A percentile compares a stretch with the other conserved stretches of the same genome.
These are phyloP conservation scores for Volvox reticuliferus DNA, from an alignment of 139 green algal genomes.

Conservation along the genomic window DNA sequence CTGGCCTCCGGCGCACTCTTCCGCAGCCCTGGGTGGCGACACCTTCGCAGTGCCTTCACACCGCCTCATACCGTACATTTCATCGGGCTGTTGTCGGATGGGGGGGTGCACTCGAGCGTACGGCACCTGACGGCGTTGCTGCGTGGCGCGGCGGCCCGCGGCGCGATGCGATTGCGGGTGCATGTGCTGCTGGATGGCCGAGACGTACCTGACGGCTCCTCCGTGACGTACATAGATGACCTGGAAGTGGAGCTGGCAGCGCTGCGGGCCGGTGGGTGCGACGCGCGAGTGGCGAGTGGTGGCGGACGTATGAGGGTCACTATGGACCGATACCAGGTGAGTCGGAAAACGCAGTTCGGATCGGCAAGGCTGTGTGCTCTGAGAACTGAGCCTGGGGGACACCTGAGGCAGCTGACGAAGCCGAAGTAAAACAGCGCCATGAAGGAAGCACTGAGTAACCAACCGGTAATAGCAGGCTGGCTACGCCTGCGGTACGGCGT, in stretches of 20 bases:
- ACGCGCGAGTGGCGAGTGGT: conserved; percentile 92
- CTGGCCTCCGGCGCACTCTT: conserved; percentile 86
- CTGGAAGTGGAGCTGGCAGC: conserved; percentile 80
- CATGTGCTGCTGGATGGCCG: conserved; percentile 95
- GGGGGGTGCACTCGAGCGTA: conserved; percentile 91
- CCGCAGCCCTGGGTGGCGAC: conserved; percentile 83
- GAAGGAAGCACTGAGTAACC: too few relatives aligned
- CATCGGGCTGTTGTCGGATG: conserved; percentile 93
- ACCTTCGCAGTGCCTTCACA: conserved; percentile 78
- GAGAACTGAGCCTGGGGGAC: too few relatives aligned
- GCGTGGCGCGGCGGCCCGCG: conserved; percentile 77
- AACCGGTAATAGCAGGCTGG: too few relatives aligned
- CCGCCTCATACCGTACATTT: conserved; percentile 92
- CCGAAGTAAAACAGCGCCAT: too few relatives aligned
- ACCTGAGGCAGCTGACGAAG: too few relatives aligned
- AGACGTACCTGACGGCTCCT: conserved; percentile 91
- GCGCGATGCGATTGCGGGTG: conserved; percentile 89
- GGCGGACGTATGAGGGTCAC: conserved; percentile 94
- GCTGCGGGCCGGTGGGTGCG: conserved; percentile 47
- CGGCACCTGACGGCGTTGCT: conserved; percentile 82
- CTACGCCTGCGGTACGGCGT: too few relatives aligned
- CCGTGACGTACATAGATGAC: conserved; percentile 76
- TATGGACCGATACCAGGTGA: conserved; percentile 96
- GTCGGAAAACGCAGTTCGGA: neutral
- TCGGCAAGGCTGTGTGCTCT: too few relatives aligned